Evolutionary conservation across 495 filamentous ascomycete genomes (phyloP).

Genomic region (Aspergillus kassunensis): DNA sequence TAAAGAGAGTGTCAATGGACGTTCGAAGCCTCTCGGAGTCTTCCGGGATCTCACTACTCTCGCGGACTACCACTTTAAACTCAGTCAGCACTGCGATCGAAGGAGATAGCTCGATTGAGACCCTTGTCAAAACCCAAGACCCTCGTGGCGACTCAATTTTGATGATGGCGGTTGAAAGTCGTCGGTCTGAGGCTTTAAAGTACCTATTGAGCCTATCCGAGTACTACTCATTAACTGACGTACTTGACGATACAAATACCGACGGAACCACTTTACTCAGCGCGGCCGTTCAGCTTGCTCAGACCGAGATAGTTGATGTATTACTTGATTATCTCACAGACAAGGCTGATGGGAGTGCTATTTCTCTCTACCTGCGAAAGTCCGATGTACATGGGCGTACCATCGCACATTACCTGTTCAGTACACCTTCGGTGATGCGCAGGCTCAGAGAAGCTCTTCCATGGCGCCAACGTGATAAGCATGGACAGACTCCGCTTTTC

Average conservation of each 20-base stretch:
- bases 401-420: constrained; percentile 93
- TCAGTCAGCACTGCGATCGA: constrained; percentile 71
- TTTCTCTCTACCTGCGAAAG: constrained; percentile 62
- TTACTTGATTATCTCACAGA: constrained; percentile 65
- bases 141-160: constrained; percentile 76
- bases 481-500: constrained; percentile 94
- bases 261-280: constrained; percentile 87
- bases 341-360: constrained; percentile 44
- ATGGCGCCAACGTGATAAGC: constrained; percentile 89
- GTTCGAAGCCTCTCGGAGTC: constrained; percentile 81
- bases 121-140: constrained; percentile 75
- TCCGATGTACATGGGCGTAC: constrained; percentile 85
- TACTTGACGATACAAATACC: constrained; percentile 80
- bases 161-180: constrained; percentile 94
- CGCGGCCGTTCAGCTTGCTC: constrained; percentile 88
- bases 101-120: constrained; percentile 81
- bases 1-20: constrained; percentile 87
- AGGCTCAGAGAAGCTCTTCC: constrained; percentile 72
- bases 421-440: constrained; percentile 73
- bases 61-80: constrained; percentile 69
- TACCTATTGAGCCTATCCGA: constrained; percentile 75
- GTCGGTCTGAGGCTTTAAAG: constrained; percentile 61
- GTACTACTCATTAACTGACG: constrained; percentile 61
- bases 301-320: constrained; percentile 67
- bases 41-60: constrained; percentile 72